A percentile compares a stretch with the other conserved stretches of the same genome.
These are phyloP conservation scores for Raffaelea ambrosiae DNA, from an alignment of 2,329 filamentous ascomycete species.

Conservation along the genomic window DNA sequence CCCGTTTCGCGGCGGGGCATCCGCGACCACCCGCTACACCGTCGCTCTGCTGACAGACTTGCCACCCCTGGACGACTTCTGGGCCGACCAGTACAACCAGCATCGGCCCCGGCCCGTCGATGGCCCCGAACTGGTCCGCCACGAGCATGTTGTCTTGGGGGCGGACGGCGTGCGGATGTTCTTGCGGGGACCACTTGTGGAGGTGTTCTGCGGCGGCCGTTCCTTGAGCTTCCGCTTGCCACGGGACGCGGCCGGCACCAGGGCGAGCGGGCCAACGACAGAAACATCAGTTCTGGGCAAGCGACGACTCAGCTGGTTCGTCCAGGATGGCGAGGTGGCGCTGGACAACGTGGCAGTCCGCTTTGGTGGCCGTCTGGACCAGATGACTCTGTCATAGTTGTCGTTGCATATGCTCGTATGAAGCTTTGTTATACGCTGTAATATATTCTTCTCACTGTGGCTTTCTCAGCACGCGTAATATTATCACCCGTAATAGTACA, in stretches of 20 bases:
- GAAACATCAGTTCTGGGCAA: too few relatives aligned
- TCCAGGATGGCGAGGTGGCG: not conserved
- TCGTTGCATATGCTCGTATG: too few relatives aligned
- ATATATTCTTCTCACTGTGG: too few relatives aligned
- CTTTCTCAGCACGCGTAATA: too few relatives aligned
- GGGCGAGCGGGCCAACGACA: not conserved
- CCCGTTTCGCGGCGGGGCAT: conserved; percentile 7
- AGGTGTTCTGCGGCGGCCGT: conserved; percentile 21
- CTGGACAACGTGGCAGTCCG: not conserved
- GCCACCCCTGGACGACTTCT: conserved; percentile 27
- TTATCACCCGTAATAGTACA: too few relatives aligned
- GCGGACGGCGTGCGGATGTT: conserved; percentile 17
- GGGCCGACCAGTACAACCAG: conserved; percentile 26
- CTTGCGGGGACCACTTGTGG: conserved; percentile 18
- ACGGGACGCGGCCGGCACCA: conserved; percentile 1
- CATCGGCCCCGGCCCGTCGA: conserved; percentile 23
- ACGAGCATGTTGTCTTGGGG: conserved; percentile 18
- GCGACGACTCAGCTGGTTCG: not conserved
- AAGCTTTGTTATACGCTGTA: too few relatives aligned
- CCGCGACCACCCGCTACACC: conserved; percentile 13
- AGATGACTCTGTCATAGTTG: too few relatives aligned
- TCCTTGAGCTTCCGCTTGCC: conserved; percentile 21
- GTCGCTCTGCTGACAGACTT: conserved; percentile 21
- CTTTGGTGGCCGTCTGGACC: not conserved
- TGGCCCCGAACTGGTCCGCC: conserved; percentile 25